phyloP scores from a whole-genome alignment of 2,329 filamentous ascomycete species.

The Chrysosphaeria jannelii region DNA sequence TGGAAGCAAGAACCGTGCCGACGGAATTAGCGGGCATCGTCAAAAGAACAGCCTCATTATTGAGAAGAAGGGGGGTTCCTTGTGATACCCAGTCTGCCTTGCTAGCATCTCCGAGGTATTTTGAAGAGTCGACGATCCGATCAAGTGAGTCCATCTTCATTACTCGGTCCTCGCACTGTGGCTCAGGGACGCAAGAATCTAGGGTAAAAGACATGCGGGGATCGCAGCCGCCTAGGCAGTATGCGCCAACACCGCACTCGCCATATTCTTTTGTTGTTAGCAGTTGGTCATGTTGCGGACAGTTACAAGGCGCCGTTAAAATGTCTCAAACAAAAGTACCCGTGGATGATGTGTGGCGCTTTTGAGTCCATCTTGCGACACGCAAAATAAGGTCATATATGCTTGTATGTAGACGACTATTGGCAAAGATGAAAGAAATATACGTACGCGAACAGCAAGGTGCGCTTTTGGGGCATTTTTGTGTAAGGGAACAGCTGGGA shows the following conservation, averaged over 20 bases:
- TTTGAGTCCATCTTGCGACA: too few species aligned
- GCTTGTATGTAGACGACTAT: not conserved
- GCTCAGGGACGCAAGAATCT: constrained; percentile 59
- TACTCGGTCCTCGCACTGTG: constrained; percentile 45
- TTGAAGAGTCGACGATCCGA: constrained; percentile 35
- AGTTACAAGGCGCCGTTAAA: too few species aligned
- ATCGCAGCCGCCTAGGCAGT: constrained; percentile 88
- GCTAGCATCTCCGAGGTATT: constrained; percentile 62
- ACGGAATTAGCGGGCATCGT: constrained; percentile 71
- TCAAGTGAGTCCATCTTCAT: constrained; percentile 48
- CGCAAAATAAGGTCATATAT: constrained; percentile 2
- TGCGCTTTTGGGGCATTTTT: constrained; percentile 38
- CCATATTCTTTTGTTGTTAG: too few species aligned
- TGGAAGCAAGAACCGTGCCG: constrained; percentile 60
- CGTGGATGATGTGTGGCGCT: too few species aligned
- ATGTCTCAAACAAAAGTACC: too few species aligned
- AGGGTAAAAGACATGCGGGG: constrained; percentile 56
- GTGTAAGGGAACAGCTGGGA: constrained; percentile 15
- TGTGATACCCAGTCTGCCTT: constrained; percentile 70
- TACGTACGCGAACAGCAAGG: constrained; percentile 57
- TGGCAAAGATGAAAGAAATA: not conserved
- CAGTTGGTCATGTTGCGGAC: too few species aligned
- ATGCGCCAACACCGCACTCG: constrained; percentile 76
- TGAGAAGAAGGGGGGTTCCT: constrained; percentile 38
- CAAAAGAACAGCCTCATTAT: constrained; percentile 37